Evolutionary conservation across 2,329 filamentous ascomycete species (phyloP).

Genomic region (Podosphaera leucotricha): DNA sequence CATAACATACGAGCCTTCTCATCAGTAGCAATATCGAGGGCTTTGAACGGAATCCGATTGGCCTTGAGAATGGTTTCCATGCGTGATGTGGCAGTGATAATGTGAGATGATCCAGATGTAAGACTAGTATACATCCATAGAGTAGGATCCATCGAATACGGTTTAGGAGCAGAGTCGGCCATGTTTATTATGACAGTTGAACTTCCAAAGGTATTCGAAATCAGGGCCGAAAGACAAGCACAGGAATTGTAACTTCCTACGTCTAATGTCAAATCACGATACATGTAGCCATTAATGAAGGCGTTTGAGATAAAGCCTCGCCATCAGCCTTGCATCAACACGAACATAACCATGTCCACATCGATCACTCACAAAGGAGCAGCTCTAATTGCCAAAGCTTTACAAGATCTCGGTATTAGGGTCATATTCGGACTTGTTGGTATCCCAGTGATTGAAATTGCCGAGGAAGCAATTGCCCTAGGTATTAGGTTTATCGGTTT

Average conservation of each 20-base stretch:
- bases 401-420: conserved; percentile 12
- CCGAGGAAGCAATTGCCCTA: conserved; percentile 29
- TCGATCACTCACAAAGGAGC: conserved; percentile 7
- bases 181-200: conserved; percentile 5
- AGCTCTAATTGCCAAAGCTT: conserved; percentile 10
- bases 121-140: conserved; percentile 94
- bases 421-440: conserved; percentile 14
- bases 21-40: conserved; percentile 75
- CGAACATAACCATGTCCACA: neutral
- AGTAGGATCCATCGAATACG: conserved; percentile 31
- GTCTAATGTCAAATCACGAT: too few species aligned
- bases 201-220: neutral
- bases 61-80: conserved; percentile 91
- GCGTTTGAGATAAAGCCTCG: neutral
- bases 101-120: conserved; percentile 84
- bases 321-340: neutral
- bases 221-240: neutral
- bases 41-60: conserved; percentile 84
- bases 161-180: conserved; percentile 12
- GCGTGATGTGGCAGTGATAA: conserved; percentile 84
- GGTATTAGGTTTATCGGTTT: conserved; percentile 34
- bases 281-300: too few species aligned
- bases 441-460: conserved; percentile 26
- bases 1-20: conserved; percentile 74
- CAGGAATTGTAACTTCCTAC: too few species aligned